A percentile compares a stretch with the other conserved stretches of the same genome.
Conservation (phyloP, 179 eudicot genomes). For the Dionaea muscipula region DNA sequence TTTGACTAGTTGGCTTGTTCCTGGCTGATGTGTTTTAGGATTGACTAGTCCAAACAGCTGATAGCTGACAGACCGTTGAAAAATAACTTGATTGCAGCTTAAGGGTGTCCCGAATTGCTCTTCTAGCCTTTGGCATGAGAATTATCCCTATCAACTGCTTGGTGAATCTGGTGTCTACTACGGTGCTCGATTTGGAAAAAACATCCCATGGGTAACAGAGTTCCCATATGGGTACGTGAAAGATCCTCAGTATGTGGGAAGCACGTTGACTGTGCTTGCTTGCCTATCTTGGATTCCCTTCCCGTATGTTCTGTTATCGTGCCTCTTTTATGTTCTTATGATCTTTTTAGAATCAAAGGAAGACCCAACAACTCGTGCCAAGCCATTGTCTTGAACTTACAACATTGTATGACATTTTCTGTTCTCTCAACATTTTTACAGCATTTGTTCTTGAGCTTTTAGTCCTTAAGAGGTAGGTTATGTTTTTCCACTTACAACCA, state of each 20-base stretch:
- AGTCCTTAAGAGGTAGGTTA: no score
- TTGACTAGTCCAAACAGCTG: no score
- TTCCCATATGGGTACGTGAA: constrained; percentile 81
- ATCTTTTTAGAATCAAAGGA: constrained; percentile 65
- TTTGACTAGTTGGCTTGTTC: no score
- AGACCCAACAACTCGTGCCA: constrained; percentile 76
- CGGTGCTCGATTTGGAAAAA: constrained; percentile 87
- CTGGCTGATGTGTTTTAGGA: no score
- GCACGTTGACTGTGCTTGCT: constrained; percentile 84
- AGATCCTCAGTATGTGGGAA: constrained; percentile 95
- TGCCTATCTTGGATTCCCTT: constrained; percentile 82
- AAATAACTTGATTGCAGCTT: no score
- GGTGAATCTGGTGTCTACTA: constrained; percentile 93
- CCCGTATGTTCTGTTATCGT: constrained; percentile 63
- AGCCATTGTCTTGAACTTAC: constrained; percentile 35
- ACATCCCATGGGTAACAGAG: constrained; percentile 85
- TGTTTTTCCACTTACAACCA: no score
- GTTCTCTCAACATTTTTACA: no score
- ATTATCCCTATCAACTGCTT: constrained; percentile 79
- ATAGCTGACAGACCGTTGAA: no score
- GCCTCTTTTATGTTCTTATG: constrained; percentile 70
- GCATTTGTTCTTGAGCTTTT: no score
- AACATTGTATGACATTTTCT: not conserved
- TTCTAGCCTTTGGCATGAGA: no score
- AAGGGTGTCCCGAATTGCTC: no score